Conservation (phyloP, 2,329 filamentous ascomycete genomes). For the Tolypocladium sp. region DNA sequence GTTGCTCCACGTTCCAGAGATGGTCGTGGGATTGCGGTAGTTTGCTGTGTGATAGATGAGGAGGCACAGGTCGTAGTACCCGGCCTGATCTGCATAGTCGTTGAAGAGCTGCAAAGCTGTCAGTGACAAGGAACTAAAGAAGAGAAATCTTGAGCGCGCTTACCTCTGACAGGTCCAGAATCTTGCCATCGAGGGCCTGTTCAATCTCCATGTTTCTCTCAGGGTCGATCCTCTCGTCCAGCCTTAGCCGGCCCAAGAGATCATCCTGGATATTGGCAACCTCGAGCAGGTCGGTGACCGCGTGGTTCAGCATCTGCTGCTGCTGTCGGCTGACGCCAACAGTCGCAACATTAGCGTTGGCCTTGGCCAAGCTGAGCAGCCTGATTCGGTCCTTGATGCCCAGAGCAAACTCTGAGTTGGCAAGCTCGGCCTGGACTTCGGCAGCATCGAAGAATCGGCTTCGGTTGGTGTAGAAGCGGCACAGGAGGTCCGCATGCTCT, state of each 20-base stretch:
- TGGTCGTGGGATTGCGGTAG: constrained; percentile 78
- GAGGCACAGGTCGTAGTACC: constrained; percentile 89
- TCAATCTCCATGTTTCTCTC: constrained; percentile 58
- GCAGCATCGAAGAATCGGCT: constrained; percentile 81
- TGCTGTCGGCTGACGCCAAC: constrained; percentile 68
- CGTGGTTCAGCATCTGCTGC: constrained; percentile 77
- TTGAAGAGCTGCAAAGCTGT: constrained; percentile 66
- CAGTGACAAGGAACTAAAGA: constrained; percentile 5
- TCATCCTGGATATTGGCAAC: constrained; percentile 95
- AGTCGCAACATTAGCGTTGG: constrained; percentile 80
- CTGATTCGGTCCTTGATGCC: constrained; percentile 79
- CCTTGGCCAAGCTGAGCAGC: constrained; percentile 82
- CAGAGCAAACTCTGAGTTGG: constrained; percentile 71
- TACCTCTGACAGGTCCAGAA: constrained; percentile 69
- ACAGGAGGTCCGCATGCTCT: constrained; percentile 80
- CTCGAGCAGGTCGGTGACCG: constrained; percentile 79
- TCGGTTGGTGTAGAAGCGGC: constrained; percentile 83
- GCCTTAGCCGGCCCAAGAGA: constrained; percentile 65
- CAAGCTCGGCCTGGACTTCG: constrained; percentile 73
- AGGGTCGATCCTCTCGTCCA: constrained; percentile 59
- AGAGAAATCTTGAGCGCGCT: constrained; percentile 21
- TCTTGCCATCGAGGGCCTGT: constrained; percentile 63
- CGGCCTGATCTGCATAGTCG: constrained; percentile 78
- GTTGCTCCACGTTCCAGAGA: constrained; percentile 75
- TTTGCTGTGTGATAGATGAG: constrained; percentile 89